Evolutionary conservation across 257 asterid genomes (phyloP), one percentile per base, ranked within the genome.

Genomic region (Gentiana straminea): DNA sequence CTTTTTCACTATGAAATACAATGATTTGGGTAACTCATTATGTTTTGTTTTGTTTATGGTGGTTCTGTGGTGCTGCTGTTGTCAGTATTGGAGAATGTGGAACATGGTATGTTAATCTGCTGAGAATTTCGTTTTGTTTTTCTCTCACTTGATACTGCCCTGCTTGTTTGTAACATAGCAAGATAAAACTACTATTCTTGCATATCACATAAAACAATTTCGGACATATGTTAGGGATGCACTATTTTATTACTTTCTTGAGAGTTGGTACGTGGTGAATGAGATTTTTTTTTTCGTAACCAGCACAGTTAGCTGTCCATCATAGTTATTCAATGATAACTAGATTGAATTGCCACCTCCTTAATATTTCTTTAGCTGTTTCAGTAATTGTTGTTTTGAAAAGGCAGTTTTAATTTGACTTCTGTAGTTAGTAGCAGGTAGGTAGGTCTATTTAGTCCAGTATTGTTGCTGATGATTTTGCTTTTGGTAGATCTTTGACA

Each of bases 81-180:
- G 61, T 61, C 86, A 92, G 99, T 92, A 92, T 63, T 92, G 99
- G 99, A 86, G 99, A 76, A 82, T 85, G 95, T 92, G 99, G 99
- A 88, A 92, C 70, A 83, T 92, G 97, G 99, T 92, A 78, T 67
- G 96, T 53, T 32, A 39, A 47, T 13, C 13, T 33, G 1, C 33
- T 8, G 13, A 13, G 24, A 54, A 35, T 1, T 6, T 45, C 1
- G 7, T 7, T 13, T 4, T 35, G 2, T 24, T 1, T 3, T 2
- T 66, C 34, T 12, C 8, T 13, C 35, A 15, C 52, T 52, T 24
- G 24, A 24, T 24, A 24, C 24, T 24, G 24, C 24, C 24, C 24
- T 24, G 24, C 24, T 24, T 24, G 24, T 24, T 24, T 24, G 24
- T 24, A 24, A 24, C 24, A 10, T 41, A 41, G 46, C 46, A 41